Percentiles rank a stretch among this genome's conserved stretches.
Conservation (phyloP, 768 basidiomycete genomes). For the Chiua virens region DNA sequence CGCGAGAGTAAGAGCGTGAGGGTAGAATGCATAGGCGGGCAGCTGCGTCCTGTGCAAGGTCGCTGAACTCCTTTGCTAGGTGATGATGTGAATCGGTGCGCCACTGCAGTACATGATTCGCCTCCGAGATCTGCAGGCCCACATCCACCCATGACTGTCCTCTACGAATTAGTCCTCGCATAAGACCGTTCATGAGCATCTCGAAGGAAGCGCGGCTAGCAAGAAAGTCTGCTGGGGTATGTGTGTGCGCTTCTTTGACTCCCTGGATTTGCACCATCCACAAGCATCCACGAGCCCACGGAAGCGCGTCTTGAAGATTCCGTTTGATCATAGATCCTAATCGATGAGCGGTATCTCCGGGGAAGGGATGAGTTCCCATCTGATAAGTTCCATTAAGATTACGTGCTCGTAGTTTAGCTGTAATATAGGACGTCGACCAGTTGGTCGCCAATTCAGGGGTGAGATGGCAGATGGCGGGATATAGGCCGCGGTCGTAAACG, state of each 20-base stretch:
- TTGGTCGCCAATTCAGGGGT: slow-evolving; percentile 2
- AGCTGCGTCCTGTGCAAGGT: neutral
- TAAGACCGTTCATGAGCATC: neutral
- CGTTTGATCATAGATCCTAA: neutral
- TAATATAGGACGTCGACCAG: slow-evolving; percentile 1
- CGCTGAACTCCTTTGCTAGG: neutral
- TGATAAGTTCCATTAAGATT: slow-evolving; percentile 5
- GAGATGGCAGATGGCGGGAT: neutral
- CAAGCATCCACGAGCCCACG: neutral
- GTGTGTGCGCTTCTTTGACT: slow-evolving; percentile 4
- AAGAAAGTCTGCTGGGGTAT: neutral
- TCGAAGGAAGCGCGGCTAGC: neutral
- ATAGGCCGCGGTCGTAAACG: too few relatives aligned
- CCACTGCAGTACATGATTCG: slow-evolving; percentile 6
- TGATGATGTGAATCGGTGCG: slow-evolving; percentile 2
- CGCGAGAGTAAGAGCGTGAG: neutral
- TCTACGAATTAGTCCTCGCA: neutral
- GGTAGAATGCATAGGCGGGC: neutral
- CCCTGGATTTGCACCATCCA: slow-evolving; percentile 9
- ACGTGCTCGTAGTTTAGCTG: neutral
- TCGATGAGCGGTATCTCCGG: neutral
- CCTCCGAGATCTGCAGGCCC: slow-evolving; percentile 2
- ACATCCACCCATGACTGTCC: slow-evolving; percentile 7
- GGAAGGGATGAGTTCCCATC: neutral
- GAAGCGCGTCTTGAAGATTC: neutral